Base-by-base conservation (phyloP, 129 eudicot genomes). In the Mikania micrantha region DNA sequence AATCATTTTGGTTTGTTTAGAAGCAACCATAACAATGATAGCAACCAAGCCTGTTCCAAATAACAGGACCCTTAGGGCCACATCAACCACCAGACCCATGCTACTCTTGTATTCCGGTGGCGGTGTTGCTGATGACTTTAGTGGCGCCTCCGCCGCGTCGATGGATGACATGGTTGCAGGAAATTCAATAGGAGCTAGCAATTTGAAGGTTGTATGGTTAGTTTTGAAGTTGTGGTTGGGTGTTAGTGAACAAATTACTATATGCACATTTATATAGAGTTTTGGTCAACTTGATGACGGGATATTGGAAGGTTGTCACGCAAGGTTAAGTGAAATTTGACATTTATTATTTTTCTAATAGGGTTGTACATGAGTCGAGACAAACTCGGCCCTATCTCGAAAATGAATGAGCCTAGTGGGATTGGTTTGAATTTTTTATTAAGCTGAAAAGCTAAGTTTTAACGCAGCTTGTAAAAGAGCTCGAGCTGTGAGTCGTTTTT, bases 21-120 rank as follows among this genome's bases (percentile, higher is more conserved):
- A 70, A 5, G 96, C 85, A 10, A 82, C 96, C 96, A 92, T 78
- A 7, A 92, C 91, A 40, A 92, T 75, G 13, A 92, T 76, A 4
- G 91, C 69, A 40, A 45, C 83, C 52, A 85, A 17, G 10, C 79
- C 67, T 32, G 95, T 68, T 5, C 80, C 87, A 35, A 88, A 76
- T 56, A 92, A 29, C 48, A 86, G n/a, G 0, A 80, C 73, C 70
- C 98, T 88, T 65, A 92, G 24, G 1, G 64, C 70, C 63, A 82
- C 81, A 60, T 88, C 95, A n/a, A 59, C 67, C 60, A 41, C 47
- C 7, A 20, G 62, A 40, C 61, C 64, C 10, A 10, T 48, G 28
- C 66, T 47, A 10, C 38, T 24, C 1, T 38, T 48, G 38, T 60
- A 6, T 58, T 64, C 79, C 7, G 52, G 70, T 17, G 27, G 76